Percentiles rank a stretch among this genome's conserved stretches.
phyloP scores from a whole-genome alignment of 2,329 filamentous ascomycete species.

The Trichoderma atrobrunneum region DNA sequence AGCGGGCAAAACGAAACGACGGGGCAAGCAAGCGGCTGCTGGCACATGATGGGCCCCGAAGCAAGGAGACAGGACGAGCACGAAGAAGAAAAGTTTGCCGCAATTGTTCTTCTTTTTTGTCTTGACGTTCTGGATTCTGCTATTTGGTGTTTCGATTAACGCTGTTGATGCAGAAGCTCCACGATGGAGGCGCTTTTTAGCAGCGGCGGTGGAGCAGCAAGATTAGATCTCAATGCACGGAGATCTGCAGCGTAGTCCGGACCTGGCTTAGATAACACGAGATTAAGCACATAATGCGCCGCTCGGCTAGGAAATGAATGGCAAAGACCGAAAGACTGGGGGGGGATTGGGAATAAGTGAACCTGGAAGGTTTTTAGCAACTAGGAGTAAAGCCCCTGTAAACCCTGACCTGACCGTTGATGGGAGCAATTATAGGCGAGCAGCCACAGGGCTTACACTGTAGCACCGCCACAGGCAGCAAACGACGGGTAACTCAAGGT shows the following conservation, averaged over 20 bases:
- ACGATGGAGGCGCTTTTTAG: neutral
- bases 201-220: constrained; percentile 3
- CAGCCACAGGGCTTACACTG: neutral
- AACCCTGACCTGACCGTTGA: neutral
- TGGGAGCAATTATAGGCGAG: neutral
- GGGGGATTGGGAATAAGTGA: neutral
- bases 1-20: constrained; percentile 13
- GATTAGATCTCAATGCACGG: constrained; percentile 12
- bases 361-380: neutral
- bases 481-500: neutral
- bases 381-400: neutral
- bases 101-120: neutral
- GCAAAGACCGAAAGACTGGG: neutral
- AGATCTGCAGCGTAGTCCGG: neutral
- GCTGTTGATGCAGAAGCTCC: neutral
- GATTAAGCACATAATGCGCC: neutral
- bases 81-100: neutral
- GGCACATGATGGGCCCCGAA: neutral
- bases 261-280: neutral
- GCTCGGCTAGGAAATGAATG: neutral
- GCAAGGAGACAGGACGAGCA: neutral
- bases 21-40: neutral
- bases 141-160: constrained; percentile 9
- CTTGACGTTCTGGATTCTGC: neutral
- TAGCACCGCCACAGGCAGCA: constrained; percentile 4